Conservation (phyloP, 1,284 basidiomycete species). For the Marasmius fiardii region DNA sequence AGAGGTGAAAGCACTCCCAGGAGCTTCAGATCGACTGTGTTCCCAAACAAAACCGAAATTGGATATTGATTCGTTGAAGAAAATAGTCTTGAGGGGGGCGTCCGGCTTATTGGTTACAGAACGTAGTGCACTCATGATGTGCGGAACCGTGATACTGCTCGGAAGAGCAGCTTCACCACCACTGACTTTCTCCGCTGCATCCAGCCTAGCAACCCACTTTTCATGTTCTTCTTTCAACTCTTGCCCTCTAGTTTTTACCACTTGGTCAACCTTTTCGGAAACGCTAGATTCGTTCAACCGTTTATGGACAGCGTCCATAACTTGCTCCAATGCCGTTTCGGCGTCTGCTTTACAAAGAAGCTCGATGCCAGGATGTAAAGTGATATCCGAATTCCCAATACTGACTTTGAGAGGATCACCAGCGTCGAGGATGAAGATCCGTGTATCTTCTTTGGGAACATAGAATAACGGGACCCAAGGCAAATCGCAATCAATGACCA, state of each 20-base stretch:
- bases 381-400: slow-evolving; percentile 52
- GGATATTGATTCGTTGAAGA: slow-evolving; percentile 64
- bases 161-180: slow-evolving; percentile 5
- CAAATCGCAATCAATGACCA: slow-evolving; percentile 61
- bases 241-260: slow-evolving; percentile 17
- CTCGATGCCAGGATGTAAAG: slow-evolving; percentile 36
- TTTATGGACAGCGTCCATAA: slow-evolving; percentile 32
- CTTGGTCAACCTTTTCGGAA: slow-evolving; percentile 12
- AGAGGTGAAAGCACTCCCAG: slow-evolving; percentile 49
- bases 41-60: slow-evolving; percentile 53
- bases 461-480: slow-evolving; percentile 61
- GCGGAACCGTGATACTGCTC: slow-evolving; percentile 36
- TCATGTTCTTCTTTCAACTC: slow-evolving; percentile 20
- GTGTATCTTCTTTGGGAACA: slow-evolving; percentile 37
- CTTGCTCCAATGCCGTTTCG: slow-evolving; percentile 47
- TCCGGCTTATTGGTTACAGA: slow-evolving; percentile 31
- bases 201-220: slow-evolving; percentile 23
- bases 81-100: slow-evolving; percentile 36
- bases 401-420: slow-evolving; percentile 56
- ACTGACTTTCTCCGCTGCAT: slow-evolving; percentile 22
- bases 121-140: slow-evolving; percentile 49
- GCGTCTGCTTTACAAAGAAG: slow-evolving; percentile 56
- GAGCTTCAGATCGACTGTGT: slow-evolving; percentile 49
- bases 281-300: slow-evolving; percentile 17
- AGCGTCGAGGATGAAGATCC: slow-evolving; percentile 58